Evolutionary conservation across 23 red algal species (phyloP), one percentile per base, ranked within the genome.

Genomic region (Cyanidioschyzon merolae): DNA sequence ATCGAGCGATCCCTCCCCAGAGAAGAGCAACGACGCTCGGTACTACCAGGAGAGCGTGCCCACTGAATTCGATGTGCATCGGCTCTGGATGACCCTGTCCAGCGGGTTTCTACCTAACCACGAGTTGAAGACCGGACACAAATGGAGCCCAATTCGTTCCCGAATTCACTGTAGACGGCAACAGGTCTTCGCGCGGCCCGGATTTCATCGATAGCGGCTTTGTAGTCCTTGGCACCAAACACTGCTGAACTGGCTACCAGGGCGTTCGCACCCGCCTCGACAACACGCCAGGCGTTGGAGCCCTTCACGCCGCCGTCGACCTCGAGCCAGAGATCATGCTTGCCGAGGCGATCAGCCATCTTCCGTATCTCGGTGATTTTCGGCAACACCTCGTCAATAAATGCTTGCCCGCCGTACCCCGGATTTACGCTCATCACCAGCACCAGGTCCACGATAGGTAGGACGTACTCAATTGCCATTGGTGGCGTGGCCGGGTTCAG

Each of bases 381-480:
- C 0, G 84, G 83, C 31, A 88, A 68, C 2, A 87, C 83, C 0
- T 57, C 51, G 1, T 85, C 83, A 75, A 95, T 95, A 40, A 91
- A 98, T 26, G 82, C 78, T 76, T 98, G 94, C 7, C 94, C 94
- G 45, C 94, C 94, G 41, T 90, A 98, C 0, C 94, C 94, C 37
- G 94, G 94, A 39, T 98, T 90, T 0, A 98, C 94, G 35, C 82
- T 89, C 94, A 98, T 98, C 74, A 91, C 58, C 37, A 98, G 94
- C 40, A 98, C 79, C 24, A 91, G 77, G 39, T 98, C 94, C 27
- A 68, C 76, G 12, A n/a, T 2, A 0, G 41, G 39, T 51, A 91
- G 68, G 0, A 98, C 86, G 51, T 89, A 88, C 76, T 98, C 88
- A 71, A 98, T 80, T 51, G 75, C 82, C 24, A 75, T 76, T 39